Evolutionary conservation across 2,329 filamentous ascomycete genomes (phyloP).

Genomic region (Colletotrichum shisoi): DNA sequence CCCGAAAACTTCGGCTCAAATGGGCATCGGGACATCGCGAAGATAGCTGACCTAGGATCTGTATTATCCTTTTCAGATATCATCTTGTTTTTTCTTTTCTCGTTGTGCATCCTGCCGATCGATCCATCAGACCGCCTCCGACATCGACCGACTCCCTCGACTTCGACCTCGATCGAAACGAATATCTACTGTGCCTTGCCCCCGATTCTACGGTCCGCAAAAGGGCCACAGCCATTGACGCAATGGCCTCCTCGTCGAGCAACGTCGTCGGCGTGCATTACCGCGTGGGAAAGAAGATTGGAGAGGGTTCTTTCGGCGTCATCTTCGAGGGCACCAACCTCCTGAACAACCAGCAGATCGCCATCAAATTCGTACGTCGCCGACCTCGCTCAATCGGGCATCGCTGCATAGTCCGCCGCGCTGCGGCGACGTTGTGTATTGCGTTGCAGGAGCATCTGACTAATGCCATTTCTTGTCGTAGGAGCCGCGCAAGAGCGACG

Average conservation of each 20-base stretch:
- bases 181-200: constrained; percentile 12
- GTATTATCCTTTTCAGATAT: constrained; percentile 27
- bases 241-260: constrained; percentile 87
- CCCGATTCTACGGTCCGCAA: constrained; percentile 41
- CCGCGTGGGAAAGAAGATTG: constrained; percentile 98
- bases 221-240: constrained; percentile 42
- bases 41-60: constrained; percentile 34
- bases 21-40: constrained; percentile 35
- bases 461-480: constrained; percentile 49
- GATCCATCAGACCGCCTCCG: constrained; percentile 8
- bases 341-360: constrained; percentile 98
- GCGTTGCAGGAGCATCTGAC: constrained; percentile 8
- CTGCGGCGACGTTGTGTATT: not conserved
- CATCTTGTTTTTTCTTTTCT: constrained; percentile 18
- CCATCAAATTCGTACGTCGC: constrained; percentile 93
- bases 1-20: constrained; percentile 33
- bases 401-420: constrained; percentile 9
- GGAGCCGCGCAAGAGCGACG: constrained; percentile 99
- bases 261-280: constrained; percentile 99
- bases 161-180: constrained; percentile 30
- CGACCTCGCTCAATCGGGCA: constrained; percentile 12
- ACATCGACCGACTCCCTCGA: constrained; percentile 16
- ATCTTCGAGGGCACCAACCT: constrained; percentile 99
- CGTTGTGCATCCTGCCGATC: constrained; percentile 7
- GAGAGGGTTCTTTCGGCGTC: constrained; percentile 97